Percentiles rank a stretch among this genome's conserved stretches.
Conservation (phyloP, 1,139 yeast species). For the Protomyces lactucae-debilis region DNA sequence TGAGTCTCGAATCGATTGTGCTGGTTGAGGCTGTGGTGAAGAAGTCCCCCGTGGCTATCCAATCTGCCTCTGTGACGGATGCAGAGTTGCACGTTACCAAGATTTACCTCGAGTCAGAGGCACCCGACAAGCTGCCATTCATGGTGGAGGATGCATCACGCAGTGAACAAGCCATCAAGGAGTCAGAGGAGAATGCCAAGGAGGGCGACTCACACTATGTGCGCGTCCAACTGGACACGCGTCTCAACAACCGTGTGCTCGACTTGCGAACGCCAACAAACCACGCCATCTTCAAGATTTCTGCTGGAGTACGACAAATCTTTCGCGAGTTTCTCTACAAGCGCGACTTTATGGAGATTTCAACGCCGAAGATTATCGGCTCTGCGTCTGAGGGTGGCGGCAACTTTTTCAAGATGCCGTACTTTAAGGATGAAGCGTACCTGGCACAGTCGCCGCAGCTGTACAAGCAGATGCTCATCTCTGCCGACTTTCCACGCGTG, state of each 20-base stretch:
- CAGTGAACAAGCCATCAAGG: constrained; percentile 65
- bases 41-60: constrained; percentile 81
- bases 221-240: constrained; percentile 89
- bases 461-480: constrained; percentile 95
- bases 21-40: constrained; percentile 78
- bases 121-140: constrained; percentile 90
- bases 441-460: constrained; percentile 98
- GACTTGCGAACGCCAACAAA: constrained; percentile 95
- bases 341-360: constrained; percentile 78
- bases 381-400: constrained; percentile 98
- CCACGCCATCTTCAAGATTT: constrained; percentile 93
- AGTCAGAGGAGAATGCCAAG: constrained; percentile 72
- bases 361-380: constrained; percentile 91
- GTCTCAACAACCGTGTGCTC: constrained; percentile 90
- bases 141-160: constrained; percentile 94
- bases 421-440: constrained; percentile 88
- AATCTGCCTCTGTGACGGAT: constrained; percentile 87
- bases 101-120: constrained; percentile 72
- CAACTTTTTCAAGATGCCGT: constrained; percentile 85
- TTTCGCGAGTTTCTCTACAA: constrained; percentile 78
- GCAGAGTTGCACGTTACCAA: constrained; percentile 75
- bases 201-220: constrained; percentile 49
- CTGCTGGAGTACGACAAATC: constrained; percentile 78
- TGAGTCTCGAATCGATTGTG: constrained; percentile 85
- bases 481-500: constrained; percentile 94